These are phyloP conservation scores for Blastobotrys petasosporus DNA, from an alignment of 1,139 yeast species.

Conservation along the genomic window DNA sequence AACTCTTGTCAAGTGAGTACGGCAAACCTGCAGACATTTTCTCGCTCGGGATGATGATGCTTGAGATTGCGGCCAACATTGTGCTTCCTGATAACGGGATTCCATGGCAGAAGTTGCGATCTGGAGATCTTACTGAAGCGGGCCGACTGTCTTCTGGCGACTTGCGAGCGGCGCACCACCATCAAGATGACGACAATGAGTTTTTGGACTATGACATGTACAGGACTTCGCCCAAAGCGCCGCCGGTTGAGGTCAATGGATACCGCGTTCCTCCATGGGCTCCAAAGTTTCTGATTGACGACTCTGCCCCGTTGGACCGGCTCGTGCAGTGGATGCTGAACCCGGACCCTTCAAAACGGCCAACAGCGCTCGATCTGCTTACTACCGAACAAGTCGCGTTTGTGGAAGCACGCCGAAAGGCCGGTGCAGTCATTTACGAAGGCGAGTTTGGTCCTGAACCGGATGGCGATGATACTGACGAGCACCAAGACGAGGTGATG, in stretches of 20 bases:
- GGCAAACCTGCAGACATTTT: slow-evolving; percentile 93
- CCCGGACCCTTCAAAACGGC: slow-evolving; percentile 80
- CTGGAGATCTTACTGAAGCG: slow-evolving; percentile 94
- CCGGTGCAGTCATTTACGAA: slow-evolving; percentile 94
- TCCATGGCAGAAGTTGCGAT: slow-evolving; percentile 92
- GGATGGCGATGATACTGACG: slow-evolving; percentile 18
- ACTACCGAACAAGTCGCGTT: slow-evolving; percentile 65
- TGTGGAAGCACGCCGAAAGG: slow-evolving; percentile 77
- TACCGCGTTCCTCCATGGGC: slow-evolving; percentile 47
- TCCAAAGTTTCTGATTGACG: slow-evolving; percentile 73
- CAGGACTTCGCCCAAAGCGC: slow-evolving; percentile 4
- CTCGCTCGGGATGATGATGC: slow-evolving; percentile 83
- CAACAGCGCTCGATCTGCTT: slow-evolving; percentile 66
- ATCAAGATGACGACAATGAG: slow-evolving; percentile 18
- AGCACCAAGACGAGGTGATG: slow-evolving; percentile 11
- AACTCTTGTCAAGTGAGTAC: slow-evolving; percentile 77
- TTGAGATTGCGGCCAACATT: slow-evolving; percentile 94
- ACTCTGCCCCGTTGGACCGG: slow-evolving; percentile 66
- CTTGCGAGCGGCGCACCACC: slow-evolving; percentile 28
- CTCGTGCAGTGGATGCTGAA: slow-evolving; percentile 84
- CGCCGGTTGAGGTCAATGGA: background rate
- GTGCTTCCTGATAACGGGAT: slow-evolving; percentile 93
- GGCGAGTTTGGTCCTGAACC: slow-evolving; percentile 91
- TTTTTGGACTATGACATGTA: slow-evolving; percentile 4
- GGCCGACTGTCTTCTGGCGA: slow-evolving; percentile 77